Conservation (phyloP, 805 yeast genomes). For the Candida maesae region DNA sequence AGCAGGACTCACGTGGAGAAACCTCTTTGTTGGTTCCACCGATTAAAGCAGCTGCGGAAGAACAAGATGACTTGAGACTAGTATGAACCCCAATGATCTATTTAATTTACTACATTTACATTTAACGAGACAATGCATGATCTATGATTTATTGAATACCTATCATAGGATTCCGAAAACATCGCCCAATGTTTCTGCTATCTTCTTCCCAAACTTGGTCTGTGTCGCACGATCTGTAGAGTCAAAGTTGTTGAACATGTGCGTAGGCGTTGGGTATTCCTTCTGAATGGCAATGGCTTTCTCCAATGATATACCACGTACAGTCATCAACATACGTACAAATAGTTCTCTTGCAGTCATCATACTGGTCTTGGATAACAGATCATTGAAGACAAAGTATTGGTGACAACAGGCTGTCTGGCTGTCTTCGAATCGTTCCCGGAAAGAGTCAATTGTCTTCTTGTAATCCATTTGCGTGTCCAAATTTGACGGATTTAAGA, state of each 20-base stretch:
- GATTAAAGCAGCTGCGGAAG: too few relatives aligned
- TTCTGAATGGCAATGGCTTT: constrained; percentile 78
- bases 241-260: constrained; percentile 48
- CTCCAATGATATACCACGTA: constrained; percentile 78
- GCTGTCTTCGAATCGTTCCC: constrained; percentile 38
- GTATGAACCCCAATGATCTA: too few relatives aligned
- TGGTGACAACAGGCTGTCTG: constrained; percentile 41
- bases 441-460: constrained; percentile 37
- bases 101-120: too few relatives aligned
- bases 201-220: constrained; percentile 31
- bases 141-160: neutral
- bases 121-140: neutral
- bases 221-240: constrained; percentile 19
- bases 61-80: too few relatives aligned
- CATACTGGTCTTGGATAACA: constrained; percentile 66
- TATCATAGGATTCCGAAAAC: constrained; percentile 3
- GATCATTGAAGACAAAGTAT: constrained; percentile 55
- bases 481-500: constrained; percentile 48
- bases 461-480: constrained; percentile 49
- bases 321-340: constrained; percentile 70
- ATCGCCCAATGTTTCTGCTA: constrained; percentile 20
- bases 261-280: constrained; percentile 64
- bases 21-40: too few relatives aligned
- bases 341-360: constrained; percentile 74
- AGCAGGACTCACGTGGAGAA: too few relatives aligned